Percentiles rank a stretch among this genome's conserved stretches.
These are phyloP conservation scores for Teratosphaeriaceae sp. DNA, from an alignment of 2,329 filamentous ascomycete genomes.

Conservation along the genomic window DNA sequence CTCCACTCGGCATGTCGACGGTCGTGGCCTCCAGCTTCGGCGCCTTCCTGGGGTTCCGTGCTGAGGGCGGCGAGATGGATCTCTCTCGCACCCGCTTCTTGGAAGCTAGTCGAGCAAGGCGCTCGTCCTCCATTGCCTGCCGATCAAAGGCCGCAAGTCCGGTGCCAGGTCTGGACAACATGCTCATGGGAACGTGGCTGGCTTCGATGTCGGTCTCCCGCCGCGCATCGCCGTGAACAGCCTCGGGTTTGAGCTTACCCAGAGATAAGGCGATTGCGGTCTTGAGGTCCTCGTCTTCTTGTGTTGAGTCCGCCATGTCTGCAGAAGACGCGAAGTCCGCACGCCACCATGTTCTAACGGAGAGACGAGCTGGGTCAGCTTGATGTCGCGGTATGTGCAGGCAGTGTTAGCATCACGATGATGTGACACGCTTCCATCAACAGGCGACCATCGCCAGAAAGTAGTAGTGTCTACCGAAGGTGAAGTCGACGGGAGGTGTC, in stretches of 20 bases:
- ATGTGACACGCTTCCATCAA: no score
- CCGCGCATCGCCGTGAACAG: not conserved
- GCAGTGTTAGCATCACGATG: no score
- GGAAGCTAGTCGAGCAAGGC: conserved; percentile 59
- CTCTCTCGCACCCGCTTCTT: conserved; percentile 60
- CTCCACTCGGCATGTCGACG: conserved; percentile 15
- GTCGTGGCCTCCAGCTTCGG: conserved; percentile 18
- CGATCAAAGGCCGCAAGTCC: conserved; percentile 57
- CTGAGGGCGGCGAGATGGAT: conserved; percentile 33
- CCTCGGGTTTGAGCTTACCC: not conserved
- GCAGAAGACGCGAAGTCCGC: not conserved
- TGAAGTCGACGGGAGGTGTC: not conserved
- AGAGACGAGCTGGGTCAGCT: not conserved
- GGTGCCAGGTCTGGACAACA: not conserved
- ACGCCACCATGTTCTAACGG: not conserved
- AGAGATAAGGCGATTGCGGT: conserved; percentile 47
- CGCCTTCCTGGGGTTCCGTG: conserved; percentile 19
- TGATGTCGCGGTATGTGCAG: not conserved
- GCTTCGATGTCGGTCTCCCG: not conserved
- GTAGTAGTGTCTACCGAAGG: not conserved
- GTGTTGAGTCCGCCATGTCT: conserved; percentile 6
- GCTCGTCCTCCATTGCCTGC: conserved; percentile 78
- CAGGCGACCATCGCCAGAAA: not conserved
- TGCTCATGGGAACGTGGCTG: not conserved
- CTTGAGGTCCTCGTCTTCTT: conserved; percentile 54